Evolutionary conservation across 2,329 filamentous ascomycete genomes (phyloP).

Genomic region (Mycosphaerella sp.): DNA sequence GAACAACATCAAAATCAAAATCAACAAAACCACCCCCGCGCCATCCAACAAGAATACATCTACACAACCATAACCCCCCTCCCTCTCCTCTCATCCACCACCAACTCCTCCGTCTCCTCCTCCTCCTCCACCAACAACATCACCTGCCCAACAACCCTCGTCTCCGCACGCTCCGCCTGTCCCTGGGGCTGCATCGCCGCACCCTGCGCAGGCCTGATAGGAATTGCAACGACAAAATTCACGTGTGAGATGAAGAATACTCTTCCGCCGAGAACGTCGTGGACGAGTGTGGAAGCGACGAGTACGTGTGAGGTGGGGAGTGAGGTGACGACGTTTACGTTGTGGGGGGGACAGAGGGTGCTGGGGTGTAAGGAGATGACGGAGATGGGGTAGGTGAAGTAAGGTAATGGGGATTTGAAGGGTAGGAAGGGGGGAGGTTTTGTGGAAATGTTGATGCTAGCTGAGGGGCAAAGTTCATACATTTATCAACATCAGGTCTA

Average conservation of each 20-base stretch:
- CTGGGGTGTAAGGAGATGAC: slow-evolving; percentile 3
- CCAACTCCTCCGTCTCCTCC: slow-evolving; percentile 6
- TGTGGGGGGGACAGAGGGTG: slow-evolving; percentile 4
- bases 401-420: background rate
- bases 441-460: no score
- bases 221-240: slow-evolving; percentile 12
- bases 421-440: no score
- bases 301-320: slow-evolving; percentile 10
- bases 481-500: no score
- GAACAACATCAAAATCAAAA: background rate
- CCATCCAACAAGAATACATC: background rate
- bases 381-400: background rate
- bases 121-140: slow-evolving; percentile 1
- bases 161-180: slow-evolving; percentile 8
- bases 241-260: background rate
- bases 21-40: background rate
- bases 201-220: slow-evolving; percentile 9
- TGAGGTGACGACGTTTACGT: slow-evolving; percentile 7
- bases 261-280: background rate
- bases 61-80: slow-evolving; percentile 32
- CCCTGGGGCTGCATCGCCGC: slow-evolving; percentile 12
- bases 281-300: slow-evolving; percentile 13
- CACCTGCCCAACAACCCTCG: background rate
- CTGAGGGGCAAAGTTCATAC: no score
- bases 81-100: background rate